Base-by-base conservation (phyloP, 2,329 filamentous ascomycete genomes). In the Ophioceras dolichostomum region DNA sequence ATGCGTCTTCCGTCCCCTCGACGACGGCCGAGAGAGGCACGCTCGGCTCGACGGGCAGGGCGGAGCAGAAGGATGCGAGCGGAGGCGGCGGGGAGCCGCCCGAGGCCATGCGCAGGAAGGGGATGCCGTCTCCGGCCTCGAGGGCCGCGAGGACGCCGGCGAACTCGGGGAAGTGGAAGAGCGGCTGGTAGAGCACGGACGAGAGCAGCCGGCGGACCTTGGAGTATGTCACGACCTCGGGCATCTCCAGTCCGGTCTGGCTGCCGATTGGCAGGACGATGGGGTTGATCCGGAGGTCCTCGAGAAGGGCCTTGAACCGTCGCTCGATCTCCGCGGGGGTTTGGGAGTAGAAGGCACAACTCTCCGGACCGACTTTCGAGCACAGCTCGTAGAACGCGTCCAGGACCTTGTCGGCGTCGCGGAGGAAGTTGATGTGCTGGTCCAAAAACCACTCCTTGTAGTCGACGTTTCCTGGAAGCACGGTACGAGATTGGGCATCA, bases 331-430 rank as follows among this genome's bases (percentile, higher is more conserved):
- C 52, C 0, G 45, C 44, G 0, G 65, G 52, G 1, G 57, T 53
- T 1, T 48, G 32, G 1, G 54, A 57, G 43, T 59, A 58, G 31
- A 75, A 59, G 1, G 58, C 58, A 39, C 70, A 76, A 6, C 51
- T 58, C 1, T 55, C 41, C 0, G 68, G 68, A 0, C 68, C 69
- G 14, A 65, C 72, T 30, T 59, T 53, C 46, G 67, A 62, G 47
- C 76, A 80, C 29, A 64, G 61, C 14, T 57, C 53, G 45, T 68
- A 73, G 40, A 79, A 76, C 14, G 56, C 62, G 2, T 61, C 52
- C 45, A 75, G 62, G 5, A 70, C 63, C 36, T 63, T 58, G 48
- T 79, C 73, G 12, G 68, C 64, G 45, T 77, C 67, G n/a, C 56
- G 56, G 6, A 73, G 47, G 36, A 70, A 70, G 42, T 65, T 65